These are phyloP conservation scores for Fusarium lyarnte DNA, from an alignment of 2,329 filamentous ascomycete species.

Conservation along the genomic window DNA sequence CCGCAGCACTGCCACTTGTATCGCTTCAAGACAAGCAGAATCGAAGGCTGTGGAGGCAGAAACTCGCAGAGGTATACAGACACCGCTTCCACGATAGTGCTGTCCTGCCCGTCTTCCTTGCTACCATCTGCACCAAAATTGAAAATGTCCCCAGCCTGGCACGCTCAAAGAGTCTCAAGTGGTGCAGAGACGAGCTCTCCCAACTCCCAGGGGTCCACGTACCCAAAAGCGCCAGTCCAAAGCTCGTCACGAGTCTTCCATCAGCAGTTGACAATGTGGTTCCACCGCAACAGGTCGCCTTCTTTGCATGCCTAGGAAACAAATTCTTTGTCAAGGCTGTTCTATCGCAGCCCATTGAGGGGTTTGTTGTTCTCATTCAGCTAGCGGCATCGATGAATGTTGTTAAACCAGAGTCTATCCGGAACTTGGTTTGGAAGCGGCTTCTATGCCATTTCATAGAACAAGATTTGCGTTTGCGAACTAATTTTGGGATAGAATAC, in stretches of 20 bases:
- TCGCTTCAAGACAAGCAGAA: not conserved
- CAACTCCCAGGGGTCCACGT: not conserved
- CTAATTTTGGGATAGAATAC: not conserved
- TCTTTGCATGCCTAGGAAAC: not conserved
- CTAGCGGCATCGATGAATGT: not conserved
- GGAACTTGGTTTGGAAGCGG: not conserved
- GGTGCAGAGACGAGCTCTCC: not conserved
- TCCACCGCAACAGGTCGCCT: not conserved
- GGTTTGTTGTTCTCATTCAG: not conserved
- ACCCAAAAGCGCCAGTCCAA: not conserved
- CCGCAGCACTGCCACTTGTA: not conserved
- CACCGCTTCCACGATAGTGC: not conserved
- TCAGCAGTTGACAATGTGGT: not conserved
- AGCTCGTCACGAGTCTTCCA: not conserved
- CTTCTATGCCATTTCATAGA: not conserved
- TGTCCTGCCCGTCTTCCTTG: not conserved
- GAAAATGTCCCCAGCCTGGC: not conserved
- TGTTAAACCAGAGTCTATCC: not conserved
- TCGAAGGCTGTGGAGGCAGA: not conserved
- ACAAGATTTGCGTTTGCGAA: not conserved
- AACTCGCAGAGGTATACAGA: not conserved
- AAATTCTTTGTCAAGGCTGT: not conserved
- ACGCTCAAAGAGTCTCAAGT: not conserved
- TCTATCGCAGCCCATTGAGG: not conserved
- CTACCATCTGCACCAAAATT: not conserved